phyloP scores from a whole-genome alignment of 2,329 filamentous ascomycete genomes.

The Grosmannia clavigera region DNA sequence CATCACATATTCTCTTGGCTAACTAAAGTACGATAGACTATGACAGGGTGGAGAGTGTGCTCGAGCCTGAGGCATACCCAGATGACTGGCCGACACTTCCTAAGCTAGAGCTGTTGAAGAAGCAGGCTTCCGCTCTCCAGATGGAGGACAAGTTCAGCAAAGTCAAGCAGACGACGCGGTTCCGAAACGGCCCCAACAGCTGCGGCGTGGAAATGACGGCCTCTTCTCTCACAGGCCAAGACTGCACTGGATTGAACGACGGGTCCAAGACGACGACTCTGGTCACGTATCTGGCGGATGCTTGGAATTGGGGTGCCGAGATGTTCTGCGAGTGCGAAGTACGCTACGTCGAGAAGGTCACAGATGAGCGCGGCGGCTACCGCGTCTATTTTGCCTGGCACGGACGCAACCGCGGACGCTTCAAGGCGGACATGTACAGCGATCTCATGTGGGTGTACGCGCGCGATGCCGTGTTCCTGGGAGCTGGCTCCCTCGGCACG shows the following conservation, averaged over 20 bases:
- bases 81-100: constrained; percentile 41
- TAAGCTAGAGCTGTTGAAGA: constrained; percentile 45
- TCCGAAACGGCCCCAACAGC: constrained; percentile 46
- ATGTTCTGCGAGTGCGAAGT: constrained; percentile 61
- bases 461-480: constrained; percentile 52
- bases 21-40: constrained; percentile 34
- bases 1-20: not conserved
- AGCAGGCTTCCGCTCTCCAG: constrained; percentile 41
- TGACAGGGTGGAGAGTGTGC: constrained; percentile 37
- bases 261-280: constrained; percentile 54
- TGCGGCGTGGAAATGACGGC: constrained; percentile 52
- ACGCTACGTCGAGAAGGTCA: constrained; percentile 43
- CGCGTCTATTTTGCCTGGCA: constrained; percentile 55
- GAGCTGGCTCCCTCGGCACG: constrained; percentile 51
- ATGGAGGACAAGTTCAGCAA: constrained; percentile 40
- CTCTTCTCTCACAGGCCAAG: constrained; percentile 48
- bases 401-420: constrained; percentile 42
- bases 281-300: constrained; percentile 55
- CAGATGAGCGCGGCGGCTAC: constrained; percentile 38
- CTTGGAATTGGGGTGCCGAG: constrained; percentile 61
- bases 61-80: constrained; percentile 48
- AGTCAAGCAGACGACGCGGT: constrained; percentile 50
- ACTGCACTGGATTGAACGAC: constrained; percentile 53
- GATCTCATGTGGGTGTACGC: constrained; percentile 58
- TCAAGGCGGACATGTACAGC: constrained; percentile 39